A percentile compares a stretch with the other conserved stretches of the same genome.
phyloP scores from a whole-genome alignment of 345 rosid genomes.

The Murraya koenigii region DNA sequence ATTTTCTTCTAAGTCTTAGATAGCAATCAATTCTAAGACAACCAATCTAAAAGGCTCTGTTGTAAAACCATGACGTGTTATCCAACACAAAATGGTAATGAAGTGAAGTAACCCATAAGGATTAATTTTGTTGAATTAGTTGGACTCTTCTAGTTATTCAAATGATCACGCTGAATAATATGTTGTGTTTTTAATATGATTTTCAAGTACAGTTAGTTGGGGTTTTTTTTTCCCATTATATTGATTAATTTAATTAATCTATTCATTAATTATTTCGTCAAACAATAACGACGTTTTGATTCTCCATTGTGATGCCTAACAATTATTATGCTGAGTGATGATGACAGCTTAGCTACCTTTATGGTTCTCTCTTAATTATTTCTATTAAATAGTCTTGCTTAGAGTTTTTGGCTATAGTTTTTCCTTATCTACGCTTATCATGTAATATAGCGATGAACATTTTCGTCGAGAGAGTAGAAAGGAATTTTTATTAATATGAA shows the following conservation, averaged over 20 bases:
- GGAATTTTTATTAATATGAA: background rate
- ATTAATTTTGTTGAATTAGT: constrained; percentile 21
- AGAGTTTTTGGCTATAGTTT: background rate
- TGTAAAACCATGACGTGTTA: constrained; percentile 33
- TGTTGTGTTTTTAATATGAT: background rate
- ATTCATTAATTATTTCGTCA: background rate
- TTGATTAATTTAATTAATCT: background rate
- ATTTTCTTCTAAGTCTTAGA: constrained; percentile 8
- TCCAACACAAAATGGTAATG: constrained; percentile 22
- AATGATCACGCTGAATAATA: constrained; percentile 13
- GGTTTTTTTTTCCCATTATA: background rate
- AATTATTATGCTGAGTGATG: constrained; percentile 23
- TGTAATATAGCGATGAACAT: background rate
- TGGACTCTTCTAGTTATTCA: constrained; percentile 13
- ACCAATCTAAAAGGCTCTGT: background rate
- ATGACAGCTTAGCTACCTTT: constrained; percentile 35
- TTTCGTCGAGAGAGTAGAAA: background rate
- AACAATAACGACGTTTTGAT: constrained; percentile 17
- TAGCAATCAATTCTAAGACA: constrained; percentile 7
- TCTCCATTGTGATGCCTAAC: constrained; percentile 17
- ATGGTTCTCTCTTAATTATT: constrained; percentile 9
- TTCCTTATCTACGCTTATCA: background rate
- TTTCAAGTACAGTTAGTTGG: constrained; percentile 25
- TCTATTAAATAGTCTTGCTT: background rate
- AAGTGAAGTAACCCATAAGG: constrained; percentile 43